These are phyloP conservation scores for Datura wrightii DNA, from an alignment of 257 asterid genomes.

Conservation along the genomic window DNA sequence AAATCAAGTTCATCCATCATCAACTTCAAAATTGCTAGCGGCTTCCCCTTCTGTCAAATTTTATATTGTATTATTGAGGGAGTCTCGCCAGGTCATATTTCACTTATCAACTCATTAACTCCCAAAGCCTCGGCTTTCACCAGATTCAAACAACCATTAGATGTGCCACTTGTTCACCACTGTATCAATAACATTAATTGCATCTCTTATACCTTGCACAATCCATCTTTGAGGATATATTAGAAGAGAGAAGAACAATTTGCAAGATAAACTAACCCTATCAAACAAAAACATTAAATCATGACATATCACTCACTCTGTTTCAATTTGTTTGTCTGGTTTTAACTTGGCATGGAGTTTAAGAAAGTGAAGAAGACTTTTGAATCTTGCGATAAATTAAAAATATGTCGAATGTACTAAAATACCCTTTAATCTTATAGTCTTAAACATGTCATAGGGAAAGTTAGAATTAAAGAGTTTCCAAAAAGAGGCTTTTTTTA, in stretches of 20 bases:
- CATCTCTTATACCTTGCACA: not conserved
- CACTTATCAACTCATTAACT: not conserved
- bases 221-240: not conserved
- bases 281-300: conserved; percentile 7
- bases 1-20: conserved; percentile 17
- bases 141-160: conserved; percentile 2
- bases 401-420: too few species aligned
- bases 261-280: conserved; percentile 23
- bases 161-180: not conserved
- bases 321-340: too few species aligned
- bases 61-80: conserved; percentile 15
- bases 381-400: too few species aligned
- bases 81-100: not conserved
- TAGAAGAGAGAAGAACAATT: not conserved
- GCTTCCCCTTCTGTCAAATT: not conserved
- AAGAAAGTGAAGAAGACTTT: too few species aligned
- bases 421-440: too few species aligned
- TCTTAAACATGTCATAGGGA: too few species aligned
- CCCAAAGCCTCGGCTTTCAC: conserved; percentile 21
- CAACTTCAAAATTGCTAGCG: not conserved
- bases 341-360: too few species aligned
- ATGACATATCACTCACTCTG: too few species aligned
- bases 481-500: too few species aligned
- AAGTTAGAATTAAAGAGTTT: too few species aligned
- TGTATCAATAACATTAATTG: not conserved